Evolutionary conservation across 208 protist genomes (phyloP).

Genomic region (Acanthamoeba castellanii): DNA sequence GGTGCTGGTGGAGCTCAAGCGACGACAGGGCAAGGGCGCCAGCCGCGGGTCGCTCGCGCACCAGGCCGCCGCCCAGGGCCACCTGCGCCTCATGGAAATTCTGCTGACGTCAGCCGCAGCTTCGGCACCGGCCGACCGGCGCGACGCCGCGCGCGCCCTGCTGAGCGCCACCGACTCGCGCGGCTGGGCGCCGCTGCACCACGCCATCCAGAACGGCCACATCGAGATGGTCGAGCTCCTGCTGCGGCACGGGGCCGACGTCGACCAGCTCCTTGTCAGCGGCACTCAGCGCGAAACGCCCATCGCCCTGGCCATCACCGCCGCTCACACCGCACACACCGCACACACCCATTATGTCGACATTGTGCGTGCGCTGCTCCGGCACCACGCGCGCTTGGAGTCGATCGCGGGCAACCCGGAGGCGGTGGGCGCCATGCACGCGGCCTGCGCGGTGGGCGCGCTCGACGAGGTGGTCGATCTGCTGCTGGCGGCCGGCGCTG

Average conservation of each 20-base stretch:
- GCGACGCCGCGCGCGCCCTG: background rate
- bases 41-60: background rate
- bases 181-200: background rate
- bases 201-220: background rate
- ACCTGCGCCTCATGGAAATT: background rate
- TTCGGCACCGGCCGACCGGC: background rate
- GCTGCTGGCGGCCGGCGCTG: background rate
- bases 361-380: background rate
- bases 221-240: background rate
- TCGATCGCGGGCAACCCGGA: background rate
- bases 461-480: background rate
- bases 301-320: background rate
- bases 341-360: background rate
- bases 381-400: background rate
- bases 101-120: background rate
- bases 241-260: slow-evolving; percentile 3
- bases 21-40: background rate
- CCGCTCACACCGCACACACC: no score
- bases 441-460: background rate
- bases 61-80: background rate
- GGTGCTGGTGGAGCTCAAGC: background rate
- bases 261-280: background rate
- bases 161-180: background rate
- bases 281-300: background rate
- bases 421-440: background rate